These are phyloP conservation scores for Piper betle DNA, from an alignment of 164 flowering plant genomes.

Conservation along the genomic window DNA sequence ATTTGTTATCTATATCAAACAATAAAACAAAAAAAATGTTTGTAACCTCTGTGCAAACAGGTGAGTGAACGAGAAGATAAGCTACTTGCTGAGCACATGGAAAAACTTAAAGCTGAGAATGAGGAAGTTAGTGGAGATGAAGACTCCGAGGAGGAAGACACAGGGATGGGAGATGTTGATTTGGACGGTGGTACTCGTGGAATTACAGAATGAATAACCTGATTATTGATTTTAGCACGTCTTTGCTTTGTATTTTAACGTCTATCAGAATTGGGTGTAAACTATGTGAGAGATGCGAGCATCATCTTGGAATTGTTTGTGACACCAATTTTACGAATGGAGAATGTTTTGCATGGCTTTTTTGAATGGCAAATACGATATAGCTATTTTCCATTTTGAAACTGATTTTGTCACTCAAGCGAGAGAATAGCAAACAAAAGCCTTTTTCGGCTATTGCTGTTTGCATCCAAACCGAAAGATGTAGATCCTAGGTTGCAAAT, in stretches of 20 bases:
- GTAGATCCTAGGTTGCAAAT: too few species aligned
- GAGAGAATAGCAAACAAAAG: too few species aligned
- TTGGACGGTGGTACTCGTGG: constrained; percentile 38
- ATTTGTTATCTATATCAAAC: background rate
- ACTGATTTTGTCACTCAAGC: too few species aligned
- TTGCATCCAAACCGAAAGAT: too few species aligned
- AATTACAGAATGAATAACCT: constrained; percentile 18
- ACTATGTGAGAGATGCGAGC: too few species aligned
- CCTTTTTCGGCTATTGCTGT: too few species aligned
- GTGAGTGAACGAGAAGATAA: constrained; percentile 97
- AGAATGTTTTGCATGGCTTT: too few species aligned
- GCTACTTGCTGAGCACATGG: constrained; percentile 66
- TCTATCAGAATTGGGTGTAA: too few species aligned
- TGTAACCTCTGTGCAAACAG: constrained; percentile 19
- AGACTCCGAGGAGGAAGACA: constrained; percentile 83
- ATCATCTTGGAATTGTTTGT: too few species aligned
- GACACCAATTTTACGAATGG: too few species aligned
- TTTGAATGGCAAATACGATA: too few species aligned
- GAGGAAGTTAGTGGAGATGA: constrained; percentile 80
- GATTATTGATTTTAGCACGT: background rate
- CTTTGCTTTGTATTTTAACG: background rate
- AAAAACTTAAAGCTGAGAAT: constrained; percentile 41
- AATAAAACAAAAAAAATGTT: background rate
- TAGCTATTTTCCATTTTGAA: too few species aligned
- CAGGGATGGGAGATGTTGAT: constrained; percentile 81